Percentiles rank a stretch among this genome's conserved stretches.
Evolutionary conservation across 148 eudicot species (phyloP).

Genomic region (Fagopyrum esculentum): DNA sequence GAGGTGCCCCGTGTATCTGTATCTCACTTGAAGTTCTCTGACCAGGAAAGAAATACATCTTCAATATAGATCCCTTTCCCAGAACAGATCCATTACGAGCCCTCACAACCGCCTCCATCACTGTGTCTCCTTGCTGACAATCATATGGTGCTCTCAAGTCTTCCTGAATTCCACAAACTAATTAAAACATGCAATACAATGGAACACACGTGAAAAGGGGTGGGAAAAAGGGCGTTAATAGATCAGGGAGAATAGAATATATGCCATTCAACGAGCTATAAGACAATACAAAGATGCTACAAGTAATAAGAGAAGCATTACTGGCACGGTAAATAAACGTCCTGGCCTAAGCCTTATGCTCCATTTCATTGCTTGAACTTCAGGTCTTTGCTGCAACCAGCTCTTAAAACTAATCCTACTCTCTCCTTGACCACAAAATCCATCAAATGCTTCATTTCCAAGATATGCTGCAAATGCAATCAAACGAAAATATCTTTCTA

Average conservation of each 20-base stretch:
- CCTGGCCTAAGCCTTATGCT: constrained; percentile 93
- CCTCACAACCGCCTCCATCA: constrained; percentile 88
- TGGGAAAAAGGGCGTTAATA: neutral
- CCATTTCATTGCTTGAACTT: constrained; percentile 99
- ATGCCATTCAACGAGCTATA: constrained; percentile 6
- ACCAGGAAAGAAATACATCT: constrained; percentile 98
- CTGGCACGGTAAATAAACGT: constrained; percentile 87
- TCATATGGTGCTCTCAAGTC: constrained; percentile 76
- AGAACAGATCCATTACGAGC: constrained; percentile 89
- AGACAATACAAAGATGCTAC: neutral
- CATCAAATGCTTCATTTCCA: constrained; percentile 94
- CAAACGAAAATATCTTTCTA: constrained; percentile 88
- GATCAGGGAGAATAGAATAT: neutral
- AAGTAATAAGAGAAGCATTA: constrained; percentile 29
- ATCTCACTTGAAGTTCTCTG: constrained; percentile 86
- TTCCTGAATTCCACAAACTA: constrained; percentile 45
- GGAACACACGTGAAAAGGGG: neutral
- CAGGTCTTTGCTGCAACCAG: constrained; percentile 88
- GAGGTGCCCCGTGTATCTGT: constrained; percentile 92
- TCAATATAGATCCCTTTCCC: constrained; percentile 92
- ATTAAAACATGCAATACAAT: constrained; percentile 7
- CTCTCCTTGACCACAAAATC: constrained; percentile 74
- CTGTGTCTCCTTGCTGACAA: constrained; percentile 95
- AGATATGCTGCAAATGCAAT: constrained; percentile 97
- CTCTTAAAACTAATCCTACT: constrained; percentile 73